Evolutionary conservation across 2,329 filamentous ascomycete species (phyloP).

Genomic region (Byssochlamys sp.): DNA sequence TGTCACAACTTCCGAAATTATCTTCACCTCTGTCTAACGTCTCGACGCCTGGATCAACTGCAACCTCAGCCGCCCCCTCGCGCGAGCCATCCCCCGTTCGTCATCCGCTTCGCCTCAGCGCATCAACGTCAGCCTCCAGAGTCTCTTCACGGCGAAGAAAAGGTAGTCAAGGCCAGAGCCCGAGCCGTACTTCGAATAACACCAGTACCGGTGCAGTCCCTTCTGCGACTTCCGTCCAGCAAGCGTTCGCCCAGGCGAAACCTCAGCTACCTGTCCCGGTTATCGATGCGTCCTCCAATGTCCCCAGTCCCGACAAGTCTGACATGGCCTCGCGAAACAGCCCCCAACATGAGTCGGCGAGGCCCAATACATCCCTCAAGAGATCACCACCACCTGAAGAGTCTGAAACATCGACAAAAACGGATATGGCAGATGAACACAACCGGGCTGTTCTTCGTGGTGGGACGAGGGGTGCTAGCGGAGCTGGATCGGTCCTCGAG

Average conservation of each 20-base stretch:
- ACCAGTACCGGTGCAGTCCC: conserved; percentile 20
- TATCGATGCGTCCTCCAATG: conserved; percentile 53
- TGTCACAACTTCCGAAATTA: conserved; percentile 26
- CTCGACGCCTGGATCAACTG: conserved; percentile 28
- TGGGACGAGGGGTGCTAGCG: conserved; percentile 51
- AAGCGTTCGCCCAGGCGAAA: conserved; percentile 53
- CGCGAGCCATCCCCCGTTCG: conserved; percentile 41
- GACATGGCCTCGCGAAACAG: conserved; percentile 23
- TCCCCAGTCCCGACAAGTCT: conserved; percentile 57
- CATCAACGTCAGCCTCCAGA: conserved; percentile 17
- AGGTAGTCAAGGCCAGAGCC: conserved; percentile 58
- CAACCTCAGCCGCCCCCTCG: conserved; percentile 39
- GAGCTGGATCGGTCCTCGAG: conserved; percentile 59
- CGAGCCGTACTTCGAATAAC: conserved; percentile 44
- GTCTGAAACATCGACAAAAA: conserved; percentile 11
- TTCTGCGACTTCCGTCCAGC: conserved; percentile 53
- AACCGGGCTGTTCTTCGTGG: conserved; percentile 27
- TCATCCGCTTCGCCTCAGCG: conserved; percentile 20
- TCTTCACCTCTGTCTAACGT: conserved; percentile 15
- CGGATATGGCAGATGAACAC: conserved; percentile 38
- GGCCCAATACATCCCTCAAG: conserved; percentile 30
- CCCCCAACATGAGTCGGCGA: conserved; percentile 14
- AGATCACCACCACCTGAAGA: conserved; percentile 18
- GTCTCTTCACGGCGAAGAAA: conserved; percentile 51
- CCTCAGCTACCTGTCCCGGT: conserved; percentile 54